Conservation (phyloP, 1,284 basidiomycete species). For the Psilocybe mexicana region DNA sequence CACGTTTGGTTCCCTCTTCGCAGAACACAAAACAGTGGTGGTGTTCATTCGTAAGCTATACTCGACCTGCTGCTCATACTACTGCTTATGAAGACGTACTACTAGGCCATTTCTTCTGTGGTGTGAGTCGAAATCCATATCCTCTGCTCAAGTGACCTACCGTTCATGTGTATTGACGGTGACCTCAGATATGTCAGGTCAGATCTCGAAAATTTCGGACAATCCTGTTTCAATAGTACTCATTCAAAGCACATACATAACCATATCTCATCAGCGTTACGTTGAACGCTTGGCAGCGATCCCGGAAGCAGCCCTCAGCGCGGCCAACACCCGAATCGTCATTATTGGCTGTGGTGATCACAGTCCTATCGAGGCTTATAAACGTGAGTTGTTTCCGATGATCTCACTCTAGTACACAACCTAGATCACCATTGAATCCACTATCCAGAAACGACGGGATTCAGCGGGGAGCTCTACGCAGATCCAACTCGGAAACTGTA, state of each 20-base stretch:
- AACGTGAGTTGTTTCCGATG: conserved; percentile 35
- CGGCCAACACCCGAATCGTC: conserved; percentile 45
- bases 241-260: too few species aligned
- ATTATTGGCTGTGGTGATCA: conserved; percentile 68
- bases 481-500: conserved; percentile 59
- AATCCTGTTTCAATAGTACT: neutral
- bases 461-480: conserved; percentile 53
- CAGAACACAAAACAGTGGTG: conserved; percentile 51
- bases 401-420: neutral
- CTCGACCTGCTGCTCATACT: neutral
- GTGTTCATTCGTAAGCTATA: conserved; percentile 61
- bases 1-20: conserved; percentile 51
- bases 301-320: conserved; percentile 42
- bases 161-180: too few species aligned
- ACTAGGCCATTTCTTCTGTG: conserved; percentile 67
- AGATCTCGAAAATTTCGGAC: conserved; percentile 44
- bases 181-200: neutral
- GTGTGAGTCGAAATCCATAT: conserved; percentile 37
- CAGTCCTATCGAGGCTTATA: conserved; percentile 53
- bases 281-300: conserved; percentile 51
- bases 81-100: neutral
- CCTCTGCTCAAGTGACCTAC: neutral
- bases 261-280: conserved; percentile 43
- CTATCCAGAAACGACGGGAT: conserved; percentile 46
- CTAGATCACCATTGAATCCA: neutral